These are phyloP conservation scores for Tylopilus plumbeoviolaceoides DNA, from an alignment of 768 basidiomycete genomes.

Conservation along the genomic window DNA sequence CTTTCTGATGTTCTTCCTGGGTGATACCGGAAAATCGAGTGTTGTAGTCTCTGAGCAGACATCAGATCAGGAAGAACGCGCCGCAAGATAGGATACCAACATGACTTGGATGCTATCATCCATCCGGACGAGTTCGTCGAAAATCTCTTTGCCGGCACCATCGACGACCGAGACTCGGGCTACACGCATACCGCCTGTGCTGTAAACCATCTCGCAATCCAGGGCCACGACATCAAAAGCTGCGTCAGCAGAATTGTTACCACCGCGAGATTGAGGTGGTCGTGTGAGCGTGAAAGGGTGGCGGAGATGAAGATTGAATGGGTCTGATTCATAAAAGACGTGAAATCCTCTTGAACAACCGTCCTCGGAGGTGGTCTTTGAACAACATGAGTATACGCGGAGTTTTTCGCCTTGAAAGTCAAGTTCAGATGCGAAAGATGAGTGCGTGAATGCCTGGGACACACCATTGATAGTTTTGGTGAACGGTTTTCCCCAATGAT, in stretches of 20 bases:
- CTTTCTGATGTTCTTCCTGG: conserved; percentile 51
- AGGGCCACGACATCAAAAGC: conserved; percentile 78
- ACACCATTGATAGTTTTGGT: conserved; percentile 63
- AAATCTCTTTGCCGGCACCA: conserved; percentile 63
- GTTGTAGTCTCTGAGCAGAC: conserved; percentile 70
- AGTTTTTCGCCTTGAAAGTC: conserved; percentile 55
- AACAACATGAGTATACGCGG: conserved; percentile 78
- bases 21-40: conserved; percentile 88
- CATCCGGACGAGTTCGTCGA: conserved; percentile 82
- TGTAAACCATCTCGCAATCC: conserved; percentile 97
- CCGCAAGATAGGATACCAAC: conserved; percentile 38
- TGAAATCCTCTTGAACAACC: conserved; percentile 82
- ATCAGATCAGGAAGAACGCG: neutral
- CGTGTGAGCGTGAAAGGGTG: conserved; percentile 63
- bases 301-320: conserved; percentile 64
- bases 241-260: conserved; percentile 22
- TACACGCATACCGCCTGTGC: conserved; percentile 87
- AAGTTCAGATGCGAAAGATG: neutral
- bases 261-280: conserved; percentile 7
- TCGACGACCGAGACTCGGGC: conserved; percentile 90
- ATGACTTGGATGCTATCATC: conserved; percentile 76
- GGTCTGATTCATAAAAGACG: conserved; percentile 80
- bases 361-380: conserved; percentile 48
- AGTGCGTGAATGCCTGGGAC: conserved; percentile 10
- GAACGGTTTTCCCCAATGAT: conserved; percentile 79